Base-by-base conservation (phyloP, 1,139 yeast genomes). In the Saccharomyces uvarum region DNA sequence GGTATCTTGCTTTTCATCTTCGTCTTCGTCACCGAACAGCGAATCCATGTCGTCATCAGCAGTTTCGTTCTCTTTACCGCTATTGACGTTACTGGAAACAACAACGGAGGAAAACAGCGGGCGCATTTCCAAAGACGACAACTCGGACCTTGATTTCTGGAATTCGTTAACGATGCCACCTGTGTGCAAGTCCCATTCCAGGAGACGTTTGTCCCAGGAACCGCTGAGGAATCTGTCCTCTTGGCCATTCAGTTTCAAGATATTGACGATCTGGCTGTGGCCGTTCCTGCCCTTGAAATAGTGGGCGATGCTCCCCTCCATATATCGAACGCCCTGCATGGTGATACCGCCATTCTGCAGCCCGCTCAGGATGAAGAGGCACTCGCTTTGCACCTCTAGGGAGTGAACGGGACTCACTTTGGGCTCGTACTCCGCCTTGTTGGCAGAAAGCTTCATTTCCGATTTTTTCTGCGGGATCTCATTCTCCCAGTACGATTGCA, bases 401-500 rank as follows among this genome's bases (percentile, higher is more conserved):
- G 97, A 82, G 68, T 89, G 87, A 0, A 91, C 97, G 0, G 98
- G 97, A 41, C 93, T 87, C 6, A 83, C 72, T 54, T 75, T 73
- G 1, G 91, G 91, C 58, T 83, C 88, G 68, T 84, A 86, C 50
- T 74, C 57, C 3, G 80, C 81, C 2, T 75, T 70, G 29, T 70
- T 72, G 46, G 66, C 65, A 1, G 59, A 54, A 61, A 71, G 57
- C 54, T 74, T 72, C 41, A 69, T 67, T 69, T 79, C 61, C 74
- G 82, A 72, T 74, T 77, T 61, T 63, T 66, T 65, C 58, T 81
- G 74, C 0, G 97, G 97, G 65, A 89, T 88, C 70, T 91, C 99
- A 69, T 93, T 95, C 66, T 91, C 98, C 97, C 98, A 93, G 71
- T 89, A 93, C 0, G 95, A 85, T 32, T 80, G 71, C 13, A 91